Evolutionary conservation across 2,329 filamentous ascomycete species (phyloP).

Genomic region (Rutstroemia sydowiana): DNA sequence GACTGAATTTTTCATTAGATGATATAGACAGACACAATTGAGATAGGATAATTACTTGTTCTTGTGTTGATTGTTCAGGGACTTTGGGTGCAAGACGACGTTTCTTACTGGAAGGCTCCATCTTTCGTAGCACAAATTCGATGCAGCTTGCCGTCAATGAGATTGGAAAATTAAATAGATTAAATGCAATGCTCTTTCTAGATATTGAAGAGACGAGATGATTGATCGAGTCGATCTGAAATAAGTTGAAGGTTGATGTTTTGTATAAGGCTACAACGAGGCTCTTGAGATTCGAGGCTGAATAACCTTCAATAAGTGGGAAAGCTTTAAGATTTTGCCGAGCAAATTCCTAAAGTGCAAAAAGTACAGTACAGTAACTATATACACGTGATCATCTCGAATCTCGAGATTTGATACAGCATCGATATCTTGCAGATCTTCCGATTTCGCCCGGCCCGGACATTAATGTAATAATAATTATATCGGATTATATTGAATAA

Average conservation of each 20-base stretch:
- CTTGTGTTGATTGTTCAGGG: slow-evolving; percentile 27
- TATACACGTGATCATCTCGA: no score
- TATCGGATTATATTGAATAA: no score
- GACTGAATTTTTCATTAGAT: slow-evolving; percentile 19
- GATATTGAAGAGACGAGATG: not conserved
- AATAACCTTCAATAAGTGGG: not conserved
- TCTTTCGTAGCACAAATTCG: slow-evolving; percentile 5
- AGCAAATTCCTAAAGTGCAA: not conserved
- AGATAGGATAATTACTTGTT: slow-evolving; percentile 24
- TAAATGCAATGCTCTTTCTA: not conserved
- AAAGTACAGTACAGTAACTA: no score
- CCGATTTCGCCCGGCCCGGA: no score
- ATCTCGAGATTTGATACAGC: no score
- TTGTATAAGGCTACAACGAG: slow-evolving; percentile 10
- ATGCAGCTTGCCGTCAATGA: not conserved
- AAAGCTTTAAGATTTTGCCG: not conserved
- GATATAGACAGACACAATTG: not conserved
- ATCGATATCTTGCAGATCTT: no score
- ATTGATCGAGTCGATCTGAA: slow-evolving; percentile 2
- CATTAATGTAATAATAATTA: no score
- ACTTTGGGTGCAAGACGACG: slow-evolving; percentile 31
- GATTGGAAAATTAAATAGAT: not conserved
- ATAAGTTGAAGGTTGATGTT: slow-evolving; percentile 2
- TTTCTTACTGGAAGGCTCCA: slow-evolving; percentile 30
- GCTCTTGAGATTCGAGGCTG: not conserved